Evolutionary conservation across 2,329 filamentous ascomycete species (phyloP), one percentile per base, ranked within the genome.

Genomic region (Hymenoscyphus fraxineus): DNA sequence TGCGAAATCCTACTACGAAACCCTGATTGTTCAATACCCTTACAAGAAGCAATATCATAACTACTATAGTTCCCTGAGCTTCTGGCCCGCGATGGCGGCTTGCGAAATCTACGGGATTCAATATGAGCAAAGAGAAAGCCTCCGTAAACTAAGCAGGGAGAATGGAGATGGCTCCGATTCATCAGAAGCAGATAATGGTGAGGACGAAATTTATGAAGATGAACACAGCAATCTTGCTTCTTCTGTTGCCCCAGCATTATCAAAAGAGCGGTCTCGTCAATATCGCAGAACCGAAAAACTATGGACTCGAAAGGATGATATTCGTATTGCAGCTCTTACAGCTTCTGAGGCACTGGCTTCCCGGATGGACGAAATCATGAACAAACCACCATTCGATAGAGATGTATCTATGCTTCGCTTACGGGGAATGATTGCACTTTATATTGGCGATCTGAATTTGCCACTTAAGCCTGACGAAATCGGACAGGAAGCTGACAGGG

Each of bases 41-140:
- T 88, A 89, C 79, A 74, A 71, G 47, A 85, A 88, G 70, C 81
- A 85, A 71, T 80, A 81, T 65, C 80, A 82, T 5, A 86, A 87
- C 0, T 78, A 85, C 60, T 78, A 88, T 54, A 89, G 86, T 68
- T 87, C 91, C 12, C 74, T 90, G 44, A 87, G 92, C 66, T 96
- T 97, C 75, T 93, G 92, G 78, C 88, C 91, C 15, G 89, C 90
- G 15, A 84, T 96, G 78, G 88, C 94, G 70, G 87, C 87, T 59
- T 84, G 92, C 57, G 94, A 95, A 85, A 84, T 97, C 60, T 93
- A 92, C 74, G 86, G 90, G 66, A 80, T 88, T 1, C 85, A 91
- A 72, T 81, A 85, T 58, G 87, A 87, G 78, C 83, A 83, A 72
- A 78, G 76, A 62, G 73, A 74, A 60, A 82, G 77, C 12, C 72